phyloP scores from a whole-genome alignment of 2,329 filamentous ascomycete genomes.

The Xylaria arbuscula region DNA sequence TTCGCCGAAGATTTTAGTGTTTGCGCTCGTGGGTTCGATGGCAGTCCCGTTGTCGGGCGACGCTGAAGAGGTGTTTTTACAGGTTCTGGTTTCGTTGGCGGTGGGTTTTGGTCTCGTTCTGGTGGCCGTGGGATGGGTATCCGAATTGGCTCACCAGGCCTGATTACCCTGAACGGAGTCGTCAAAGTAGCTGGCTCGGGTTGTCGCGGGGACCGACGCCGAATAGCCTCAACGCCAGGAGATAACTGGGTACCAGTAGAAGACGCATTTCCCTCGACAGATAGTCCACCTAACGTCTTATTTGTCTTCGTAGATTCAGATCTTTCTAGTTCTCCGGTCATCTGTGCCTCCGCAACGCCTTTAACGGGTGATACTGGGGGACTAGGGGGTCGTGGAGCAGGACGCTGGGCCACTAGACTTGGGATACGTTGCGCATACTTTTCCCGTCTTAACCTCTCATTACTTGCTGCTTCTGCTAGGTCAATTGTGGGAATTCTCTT shows the following conservation, averaged over 20 bases:
- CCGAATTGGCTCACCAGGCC: constrained; percentile 47
- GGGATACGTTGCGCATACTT: constrained; percentile 48
- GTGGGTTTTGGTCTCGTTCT: constrained; percentile 47
- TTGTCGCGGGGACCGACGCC: constrained; percentile 63
- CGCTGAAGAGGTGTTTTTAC: constrained; percentile 56
- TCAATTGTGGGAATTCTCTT: constrained; percentile 57
- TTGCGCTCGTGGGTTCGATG: constrained; percentile 59
- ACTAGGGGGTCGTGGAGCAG: constrained; percentile 53
- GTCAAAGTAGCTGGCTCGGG: constrained; percentile 38
- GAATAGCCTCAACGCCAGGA: constrained; percentile 61
- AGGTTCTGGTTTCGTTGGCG: constrained; percentile 48
- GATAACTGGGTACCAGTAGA: constrained; percentile 63
- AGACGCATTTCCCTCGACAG: constrained; percentile 52
- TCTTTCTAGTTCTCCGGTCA: constrained; percentile 47
- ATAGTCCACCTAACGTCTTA: constrained; percentile 43
- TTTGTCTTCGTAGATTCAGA: constrained; percentile 45
- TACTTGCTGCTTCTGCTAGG: constrained; percentile 59
- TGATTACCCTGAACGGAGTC: constrained; percentile 44
- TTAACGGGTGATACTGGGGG: constrained; percentile 50
- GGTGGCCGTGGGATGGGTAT: constrained; percentile 52
- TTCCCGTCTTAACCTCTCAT: constrained; percentile 59
- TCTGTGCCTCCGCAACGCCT: constrained; percentile 55
- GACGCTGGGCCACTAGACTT: constrained; percentile 51
- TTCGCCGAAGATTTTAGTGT: constrained; percentile 48
- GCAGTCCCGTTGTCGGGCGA: constrained; percentile 60